Evolutionary conservation across 345 rosid species (phyloP).

Genomic region (Gossypium sturtianum): DNA sequence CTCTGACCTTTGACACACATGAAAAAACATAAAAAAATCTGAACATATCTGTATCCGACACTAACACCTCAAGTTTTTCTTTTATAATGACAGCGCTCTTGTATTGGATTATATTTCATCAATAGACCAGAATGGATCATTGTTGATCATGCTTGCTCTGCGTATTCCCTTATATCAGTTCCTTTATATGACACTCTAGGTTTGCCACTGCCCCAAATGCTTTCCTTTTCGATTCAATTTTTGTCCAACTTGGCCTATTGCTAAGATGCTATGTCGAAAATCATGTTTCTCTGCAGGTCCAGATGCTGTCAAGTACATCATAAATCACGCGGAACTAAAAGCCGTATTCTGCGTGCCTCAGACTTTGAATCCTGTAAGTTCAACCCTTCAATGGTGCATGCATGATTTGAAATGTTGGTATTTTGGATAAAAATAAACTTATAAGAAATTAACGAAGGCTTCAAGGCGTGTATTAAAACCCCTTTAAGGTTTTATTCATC

Average conservation of each 20-base stretch:
- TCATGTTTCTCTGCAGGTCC: slow-evolving; percentile 56
- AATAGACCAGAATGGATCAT: slow-evolving; percentile 95
- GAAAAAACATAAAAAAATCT: neutral
- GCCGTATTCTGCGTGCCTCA: slow-evolving; percentile 88
- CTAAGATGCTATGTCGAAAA: slow-evolving; percentile 7
- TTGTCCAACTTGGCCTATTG: neutral
- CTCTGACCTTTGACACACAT: neutral
- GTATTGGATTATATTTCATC: slow-evolving; percentile 81
- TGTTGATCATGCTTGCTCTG: slow-evolving; percentile 93
- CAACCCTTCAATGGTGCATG: neutral
- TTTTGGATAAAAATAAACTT: too few species aligned
- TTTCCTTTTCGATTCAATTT: slow-evolving; percentile 8
- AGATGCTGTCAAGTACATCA: slow-evolving; percentile 82
- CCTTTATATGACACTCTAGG: slow-evolving; percentile 98
- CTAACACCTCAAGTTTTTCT: neutral
- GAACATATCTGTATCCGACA: neutral
- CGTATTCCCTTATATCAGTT: slow-evolving; percentile 81
- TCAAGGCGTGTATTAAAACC: too few species aligned
- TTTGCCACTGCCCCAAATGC: slow-evolving; percentile 23
- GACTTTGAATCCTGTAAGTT: slow-evolving; percentile 67
- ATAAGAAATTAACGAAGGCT: too few species aligned
- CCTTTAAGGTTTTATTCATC: too few species aligned
- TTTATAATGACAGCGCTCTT: slow-evolving; percentile 56
- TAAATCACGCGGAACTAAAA: slow-evolving; percentile 77
- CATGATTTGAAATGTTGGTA: too few species aligned